Evolutionary conservation across 2,329 filamentous ascomycete species (phyloP).

Genomic region (Epichloe aotearoae): DNA sequence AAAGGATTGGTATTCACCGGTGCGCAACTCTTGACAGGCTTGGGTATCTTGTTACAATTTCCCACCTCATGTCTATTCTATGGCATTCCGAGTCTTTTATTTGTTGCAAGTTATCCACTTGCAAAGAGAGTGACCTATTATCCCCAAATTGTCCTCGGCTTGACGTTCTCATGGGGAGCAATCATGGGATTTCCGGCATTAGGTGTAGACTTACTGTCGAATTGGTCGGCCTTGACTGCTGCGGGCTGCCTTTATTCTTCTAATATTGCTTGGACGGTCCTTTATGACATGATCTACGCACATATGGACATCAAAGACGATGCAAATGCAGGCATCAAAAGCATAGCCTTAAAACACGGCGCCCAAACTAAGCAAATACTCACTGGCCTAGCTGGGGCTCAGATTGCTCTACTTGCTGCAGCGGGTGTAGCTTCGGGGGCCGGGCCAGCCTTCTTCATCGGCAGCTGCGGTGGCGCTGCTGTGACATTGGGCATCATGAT

Average conservation of each 20-base stretch:
- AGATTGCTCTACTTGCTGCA: constrained; percentile 55
- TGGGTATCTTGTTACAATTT: constrained; percentile 65
- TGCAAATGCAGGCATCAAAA: constrained; percentile 75
- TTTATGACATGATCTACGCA: constrained; percentile 90
- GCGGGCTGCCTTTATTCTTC: constrained; percentile 61
- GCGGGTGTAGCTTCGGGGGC: constrained; percentile 56
- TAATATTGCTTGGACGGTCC: constrained; percentile 73
- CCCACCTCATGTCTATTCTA: constrained; percentile 63
- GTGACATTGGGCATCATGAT: constrained; percentile 54
- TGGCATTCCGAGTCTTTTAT: constrained; percentile 57
- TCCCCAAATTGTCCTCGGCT: constrained; percentile 68
- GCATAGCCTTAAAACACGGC: constrained; percentile 70
- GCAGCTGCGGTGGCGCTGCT: constrained; percentile 52
- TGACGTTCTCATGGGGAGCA: constrained; percentile 83
- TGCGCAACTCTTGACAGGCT: constrained; percentile 56
- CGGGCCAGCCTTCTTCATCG: constrained; percentile 54
- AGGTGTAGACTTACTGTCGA: constrained; percentile 58
- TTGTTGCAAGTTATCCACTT: constrained; percentile 67
- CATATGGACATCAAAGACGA: constrained; percentile 88
- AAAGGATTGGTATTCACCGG: constrained; percentile 64
- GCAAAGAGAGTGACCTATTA: constrained; percentile 82
- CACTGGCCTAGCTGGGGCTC: constrained; percentile 52
- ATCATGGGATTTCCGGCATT: constrained; percentile 80
- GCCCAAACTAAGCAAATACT: constrained; percentile 65
- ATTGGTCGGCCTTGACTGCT: constrained; percentile 47